Evolutionary conservation across 1,284 basidiomycete genomes (phyloP), one percentile per base, ranked within the genome.

Genomic region (Pisolithus thermaeus): DNA sequence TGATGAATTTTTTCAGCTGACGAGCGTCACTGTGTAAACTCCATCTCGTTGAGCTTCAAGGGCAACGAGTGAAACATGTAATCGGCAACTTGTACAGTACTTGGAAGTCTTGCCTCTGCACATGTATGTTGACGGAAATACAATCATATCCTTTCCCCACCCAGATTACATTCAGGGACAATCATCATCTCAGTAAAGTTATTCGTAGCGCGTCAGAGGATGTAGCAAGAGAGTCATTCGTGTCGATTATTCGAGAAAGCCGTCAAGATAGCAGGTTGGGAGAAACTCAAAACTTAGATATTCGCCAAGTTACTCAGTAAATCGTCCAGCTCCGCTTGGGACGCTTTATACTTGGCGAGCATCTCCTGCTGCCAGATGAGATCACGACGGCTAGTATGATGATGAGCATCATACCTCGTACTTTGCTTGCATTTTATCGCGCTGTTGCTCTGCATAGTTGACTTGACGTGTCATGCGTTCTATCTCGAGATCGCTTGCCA

Each of bases 401-500:
- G 60, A 56, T 5, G 41, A 47, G 42, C 14, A 30, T 62, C 77
- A 62, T 64, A 92, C 92, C 75, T 95, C 94, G 76, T 84, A 91
- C 75, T 97, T 98, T 77, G 85, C 81, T 81, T 98, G 96, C 92
- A 90, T 93, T 50, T 73, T 68, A 68, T 97, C 95, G 55, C 94
- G 85, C 72, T 99, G 96, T 68, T 91, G 85, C 71, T 98, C 95
- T 53, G 83, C 76, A 50, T 90, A 83, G 60, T 84, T 78, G 22
- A 97, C 84, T 67, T 96, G 92, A 50, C 95, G 84, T 74, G 98
- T 96, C 71, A 27, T 9, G 42, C 27, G 42, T 6, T 43, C 42
- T 14, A 18, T 28, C 14, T 27, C 16, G 14, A 28, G 25, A 25
- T 12, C n/a, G 25, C 12, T 14, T 18, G 22, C 27, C 6, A 18